phyloP scores from a whole-genome alignment of 2,329 filamentous ascomycete genomes.

The Dendrostoma leiphaemia region DNA sequence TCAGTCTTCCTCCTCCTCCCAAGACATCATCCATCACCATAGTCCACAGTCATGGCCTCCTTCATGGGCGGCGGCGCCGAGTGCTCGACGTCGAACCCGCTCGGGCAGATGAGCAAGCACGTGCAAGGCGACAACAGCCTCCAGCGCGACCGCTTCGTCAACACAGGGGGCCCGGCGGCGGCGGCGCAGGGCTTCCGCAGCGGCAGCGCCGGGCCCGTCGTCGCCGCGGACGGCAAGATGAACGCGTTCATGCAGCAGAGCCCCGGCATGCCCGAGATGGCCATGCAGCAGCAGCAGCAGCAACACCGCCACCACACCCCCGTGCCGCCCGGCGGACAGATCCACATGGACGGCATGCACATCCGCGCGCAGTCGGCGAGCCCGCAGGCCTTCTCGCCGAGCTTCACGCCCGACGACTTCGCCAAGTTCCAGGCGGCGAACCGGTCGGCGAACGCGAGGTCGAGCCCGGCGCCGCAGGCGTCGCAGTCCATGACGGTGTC shows the following conservation, averaged over 20 bases:
- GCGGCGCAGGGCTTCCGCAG: conserved; percentile 14
- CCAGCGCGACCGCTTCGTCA: conserved; percentile 84
- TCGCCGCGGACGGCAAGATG: conserved; percentile 55
- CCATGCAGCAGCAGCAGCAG: conserved; percentile 23
- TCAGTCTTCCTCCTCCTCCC: neutral
- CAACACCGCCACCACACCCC: too few relatives aligned
- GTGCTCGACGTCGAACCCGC: conserved; percentile 94
- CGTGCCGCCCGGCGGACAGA: conserved; percentile 30
- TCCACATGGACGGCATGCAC: conserved; percentile 49
- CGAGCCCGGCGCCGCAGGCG: conserved; percentile 59
- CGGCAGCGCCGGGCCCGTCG: conserved; percentile 7
- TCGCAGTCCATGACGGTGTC: conserved; percentile 35
- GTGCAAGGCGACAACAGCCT: conserved; percentile 94
- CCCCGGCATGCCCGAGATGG: conserved; percentile 54
- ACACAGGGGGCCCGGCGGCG: conserved; percentile 62
- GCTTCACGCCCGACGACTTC: conserved; percentile 83
- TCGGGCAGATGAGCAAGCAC: conserved; percentile 97
- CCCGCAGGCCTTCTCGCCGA: conserved; percentile 56
- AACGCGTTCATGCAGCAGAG: conserved; percentile 87
- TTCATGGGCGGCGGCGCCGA: conserved; percentile 87
- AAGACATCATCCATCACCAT: neutral
- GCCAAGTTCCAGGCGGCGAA: conserved; percentile 78
- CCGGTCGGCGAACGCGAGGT: conserved; percentile 47
- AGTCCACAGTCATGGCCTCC: conserved; percentile 62
- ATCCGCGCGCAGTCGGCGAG: conserved; percentile 53